These are phyloP conservation scores for Trichoderma reesei DNA, from an alignment of 495 filamentous ascomycete genomes.

Conservation along the genomic window DNA sequence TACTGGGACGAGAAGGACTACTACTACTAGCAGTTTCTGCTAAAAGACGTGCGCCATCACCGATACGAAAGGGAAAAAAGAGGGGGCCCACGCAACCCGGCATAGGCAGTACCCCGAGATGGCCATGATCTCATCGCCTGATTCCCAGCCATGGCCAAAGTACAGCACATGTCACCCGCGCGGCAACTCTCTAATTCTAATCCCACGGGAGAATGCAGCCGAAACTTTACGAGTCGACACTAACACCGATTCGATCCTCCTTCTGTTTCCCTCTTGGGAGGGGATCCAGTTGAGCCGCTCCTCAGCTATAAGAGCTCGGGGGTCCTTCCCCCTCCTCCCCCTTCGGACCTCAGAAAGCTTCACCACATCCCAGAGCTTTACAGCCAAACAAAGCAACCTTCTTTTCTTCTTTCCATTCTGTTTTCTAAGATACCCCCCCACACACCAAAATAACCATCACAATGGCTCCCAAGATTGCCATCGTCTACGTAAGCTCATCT, in stretches of 20 bases:
- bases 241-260: not conserved
- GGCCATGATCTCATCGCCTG: constrained; percentile 1
- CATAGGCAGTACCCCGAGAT: not conserved
- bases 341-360: not conserved
- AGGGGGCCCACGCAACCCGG: not conserved
- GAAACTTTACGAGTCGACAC: not conserved
- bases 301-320: constrained; percentile 1
- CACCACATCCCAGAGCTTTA: not conserved
- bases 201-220: not conserved
- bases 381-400: not conserved
- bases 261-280: not conserved
- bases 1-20: too few relatives aligned
- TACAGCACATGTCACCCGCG: not conserved
- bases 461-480: constrained; percentile 91
- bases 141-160: not conserved
- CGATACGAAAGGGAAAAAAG: not conserved
- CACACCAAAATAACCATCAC: constrained; percentile 18
- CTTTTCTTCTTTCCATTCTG: not conserved
- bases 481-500: constrained; percentile 62
- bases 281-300: not conserved
- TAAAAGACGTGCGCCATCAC: too few relatives aligned
- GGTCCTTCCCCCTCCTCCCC: not conserved
- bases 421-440: constrained; percentile 1
- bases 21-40: too few relatives aligned
- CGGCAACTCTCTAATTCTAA: not conserved